Evolutionary conservation across 129 eudicot species (phyloP), one percentile per base, ranked within the genome.

Genomic region (Flaveria bidentis): DNA sequence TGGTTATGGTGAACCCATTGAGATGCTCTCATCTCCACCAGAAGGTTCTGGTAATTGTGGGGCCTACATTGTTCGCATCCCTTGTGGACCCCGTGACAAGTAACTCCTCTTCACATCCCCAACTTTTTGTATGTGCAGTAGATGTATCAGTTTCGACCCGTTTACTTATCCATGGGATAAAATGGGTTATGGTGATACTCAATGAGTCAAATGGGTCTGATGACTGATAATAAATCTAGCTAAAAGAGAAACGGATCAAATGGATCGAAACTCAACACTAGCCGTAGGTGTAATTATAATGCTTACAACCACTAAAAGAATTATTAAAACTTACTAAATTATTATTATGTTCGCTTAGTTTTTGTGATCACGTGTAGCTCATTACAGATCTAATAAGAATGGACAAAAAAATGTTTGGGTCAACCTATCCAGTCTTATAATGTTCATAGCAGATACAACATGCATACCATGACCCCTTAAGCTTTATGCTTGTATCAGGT

Each of bases 71-170:
- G 84, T 88, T 25, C 85, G 97, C 25, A 85, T 91, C 74, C 97
- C 97, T 10, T 88, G 90, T 67, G 97, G 97, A 67, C 94, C 97
- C 65, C 87, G 86, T 7, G 86, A 86, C 67, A 91, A 84, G 93
- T 91, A 88, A 18, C 56, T 76, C 60, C 71, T 72, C 76, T 67
- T 70, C 50, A 30, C 23, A 6, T 39, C 50, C 44, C n/a, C 28
- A 45, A 2, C 11, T 44, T 23, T 67, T 58, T 20, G 33, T 33
- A 50, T 47, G 47, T 49, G 12, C 39, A n/a, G 23, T 70, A 45
- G 49, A n/a, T 23, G 72, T 75, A 49, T 14, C 50, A 1, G 28
- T 47, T 64, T 63, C 3, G 60, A 74, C 58, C 71, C 47, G 2
- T 62, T 61, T 64, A 28, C 61, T 75, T 36, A 64, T 22, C 16